Evolutionary conservation across 1,284 basidiomycete genomes (phyloP), one percentile per base, ranked within the genome.

Genomic region (Austroboletus rostrupii): DNA sequence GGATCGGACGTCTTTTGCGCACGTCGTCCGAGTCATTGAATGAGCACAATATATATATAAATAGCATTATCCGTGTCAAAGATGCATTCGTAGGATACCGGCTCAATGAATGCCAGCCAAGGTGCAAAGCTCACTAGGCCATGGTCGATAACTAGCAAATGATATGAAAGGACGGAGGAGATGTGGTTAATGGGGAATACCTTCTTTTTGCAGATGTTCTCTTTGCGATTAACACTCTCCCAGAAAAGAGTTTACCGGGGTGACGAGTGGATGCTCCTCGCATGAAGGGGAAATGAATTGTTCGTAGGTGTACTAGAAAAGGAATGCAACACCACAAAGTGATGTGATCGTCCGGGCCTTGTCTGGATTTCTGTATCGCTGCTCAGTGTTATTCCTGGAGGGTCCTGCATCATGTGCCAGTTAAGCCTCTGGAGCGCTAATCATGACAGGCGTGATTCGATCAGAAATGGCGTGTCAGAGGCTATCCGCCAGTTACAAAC

Each of bases 121-220:
- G 21, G 47, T 61, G 60, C n/a, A 53, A 68, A 1, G 52, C 47
- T 13, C 51, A 67, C 13, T 65, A 57, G 60, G 33, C 26, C 13
- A 20, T 10, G 20, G 43, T 61, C 0, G 53, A 65, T 41, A 50
- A 50, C 20, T 53, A 17, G 37, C 26, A 7, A 55, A 63, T 63
- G 58, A 53, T 55, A 61, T 17, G 56, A 53, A 20, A 48, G 40
- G 41, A 40, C 35, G 1, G 54, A 46, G 19, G 60, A 61, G 2
- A 52, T 50, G 32, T 68, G 55, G 60, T 2, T 69, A 13, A 58
- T 66, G 53, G 64, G 62, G 3, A 48, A 56, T 29, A 55, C 55
- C 13, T 66, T 68, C 47, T 64, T 51, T 3, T 66, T 44, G 66
- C 60, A 12, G 64, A 69, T 38, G 58, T 66, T 17, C 19, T 67